A percentile compares a stretch with the other conserved stretches of the same genome.
phyloP scores from a whole-genome alignment of 225 moss, liverwort and hornwort species.

The Pseudoscleropodium purum region DNA sequence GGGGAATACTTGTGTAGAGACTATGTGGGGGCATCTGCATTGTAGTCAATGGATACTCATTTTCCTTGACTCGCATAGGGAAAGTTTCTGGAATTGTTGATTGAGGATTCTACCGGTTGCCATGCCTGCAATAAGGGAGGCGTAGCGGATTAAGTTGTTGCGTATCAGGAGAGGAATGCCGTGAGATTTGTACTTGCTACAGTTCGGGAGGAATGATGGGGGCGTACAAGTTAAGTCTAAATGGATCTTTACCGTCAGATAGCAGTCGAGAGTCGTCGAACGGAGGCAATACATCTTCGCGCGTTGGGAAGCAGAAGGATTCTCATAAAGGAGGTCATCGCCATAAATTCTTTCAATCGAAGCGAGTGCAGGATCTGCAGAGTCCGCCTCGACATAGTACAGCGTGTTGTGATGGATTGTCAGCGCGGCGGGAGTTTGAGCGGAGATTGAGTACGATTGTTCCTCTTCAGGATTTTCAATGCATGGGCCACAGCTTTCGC shows the following conservation, averaged over 20 bases:
- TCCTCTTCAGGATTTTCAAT: not conserved
- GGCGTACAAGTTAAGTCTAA: not conserved
- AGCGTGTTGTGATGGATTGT: constrained; percentile 6
- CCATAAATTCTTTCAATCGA: not conserved
- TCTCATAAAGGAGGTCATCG: not conserved
- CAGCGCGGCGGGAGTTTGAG: not conserved
- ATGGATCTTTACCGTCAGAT: not conserved
- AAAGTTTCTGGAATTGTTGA: not conserved
- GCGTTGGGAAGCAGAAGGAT: not conserved
- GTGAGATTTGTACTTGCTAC: not conserved
- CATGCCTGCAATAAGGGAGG: not conserved
- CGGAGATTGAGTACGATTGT: not conserved
- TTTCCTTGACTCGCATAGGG: not conserved
- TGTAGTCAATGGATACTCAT: not conserved
- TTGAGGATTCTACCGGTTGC: not conserved
- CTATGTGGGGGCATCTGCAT: not conserved
- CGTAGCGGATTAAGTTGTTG: not conserved
- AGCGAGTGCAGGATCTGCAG: not conserved
- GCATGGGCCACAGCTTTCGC: constrained; percentile 5
- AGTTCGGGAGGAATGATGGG: not conserved
- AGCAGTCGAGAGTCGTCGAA: not conserved
- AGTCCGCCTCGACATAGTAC: constrained; percentile 15
- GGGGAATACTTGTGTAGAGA: not conserved
- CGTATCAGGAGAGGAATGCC: not conserved
- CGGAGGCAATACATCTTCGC: not conserved